Evolutionary conservation across 352 stramenopile genomes (phyloP).

Genomic region (Globisporangium lucens): DNA sequence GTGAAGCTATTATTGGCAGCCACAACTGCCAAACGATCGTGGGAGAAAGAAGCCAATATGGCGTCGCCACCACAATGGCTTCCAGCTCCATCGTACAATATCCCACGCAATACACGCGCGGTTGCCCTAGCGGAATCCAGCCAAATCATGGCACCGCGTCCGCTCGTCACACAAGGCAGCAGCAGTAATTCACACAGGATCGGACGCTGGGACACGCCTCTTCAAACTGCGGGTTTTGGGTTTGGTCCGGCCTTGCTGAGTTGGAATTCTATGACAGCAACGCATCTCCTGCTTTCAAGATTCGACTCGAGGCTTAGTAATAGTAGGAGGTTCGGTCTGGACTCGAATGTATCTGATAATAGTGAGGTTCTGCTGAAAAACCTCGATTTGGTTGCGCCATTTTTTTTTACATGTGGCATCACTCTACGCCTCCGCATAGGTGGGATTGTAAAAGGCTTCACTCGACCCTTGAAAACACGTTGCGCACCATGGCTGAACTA

Average conservation of each 20-base stretch:
- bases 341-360: not conserved
- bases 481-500: too few relatives aligned
- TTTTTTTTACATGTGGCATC: not conserved
- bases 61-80: too few relatives aligned
- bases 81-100: too few relatives aligned
- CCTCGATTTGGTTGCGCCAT: not conserved
- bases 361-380: not conserved
- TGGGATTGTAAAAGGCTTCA: not conserved
- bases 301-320: not conserved
- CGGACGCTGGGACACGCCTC: not conserved
- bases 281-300: not conserved
- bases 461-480: not conserved
- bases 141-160: not conserved
- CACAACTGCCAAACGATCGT: too few relatives aligned
- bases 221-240: not conserved
- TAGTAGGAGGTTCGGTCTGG: not conserved
- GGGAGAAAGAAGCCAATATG: too few relatives aligned
- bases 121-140: too few relatives aligned
- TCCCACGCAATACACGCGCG: too few relatives aligned
- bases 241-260: conserved; percentile 8
- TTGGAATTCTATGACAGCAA: conserved; percentile 2
- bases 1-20: too few relatives aligned
- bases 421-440: not conserved
- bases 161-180: not conserved
- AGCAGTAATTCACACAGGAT: not conserved